Evolutionary conservation across 306 rosid species (phyloP), one percentile per base, ranked within the genome.

Genomic region (Cucurbita maxima): DNA sequence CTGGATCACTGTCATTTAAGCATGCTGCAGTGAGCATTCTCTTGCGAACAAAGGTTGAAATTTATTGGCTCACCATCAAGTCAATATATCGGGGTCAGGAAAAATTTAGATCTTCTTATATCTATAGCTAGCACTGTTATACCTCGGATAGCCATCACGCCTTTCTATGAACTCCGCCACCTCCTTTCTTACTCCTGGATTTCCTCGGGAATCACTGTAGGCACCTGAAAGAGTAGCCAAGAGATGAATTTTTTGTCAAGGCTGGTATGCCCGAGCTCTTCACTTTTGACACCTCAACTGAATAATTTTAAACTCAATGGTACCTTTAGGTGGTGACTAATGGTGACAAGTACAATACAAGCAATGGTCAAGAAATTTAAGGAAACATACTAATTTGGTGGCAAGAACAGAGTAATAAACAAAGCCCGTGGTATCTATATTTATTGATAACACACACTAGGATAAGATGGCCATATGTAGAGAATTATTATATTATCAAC

Each of bases 81-180:
- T 5, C 54, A 50, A 50, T 50, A 50, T 6, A 50, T 6, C 18
- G 8, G 54, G 54, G 54, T 50, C 54, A 14, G 54, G 18, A 14
- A 50, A 50, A 50, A 5, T 50, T 5, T 6, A 50, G 6, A 50
- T 13, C 54, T 13, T 50, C 54, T 59, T 12, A 12, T 5, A 19
- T 44, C 16, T 62, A 6, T 37, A 62, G 66, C 40, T 63, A 38
- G 71, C 71, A 74, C 45, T 71, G 77, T 76, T 44, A 40, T 81
- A 91, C 99, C 97, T 94, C 58, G 96, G 97, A 85, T 91, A 91
- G 58, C 97, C 99, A 83, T 94, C 99, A 75, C 99, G 99, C 79
- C 80, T 85, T 51, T 79, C 83, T 76, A 94, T 94, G 88, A 89
- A 94, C 84, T 94, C 96, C 40, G 99, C 92, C 71, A 89, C 96